Base-by-base conservation (phyloP, 179 eudicot genomes). In the Gypsophila paniculata region DNA sequence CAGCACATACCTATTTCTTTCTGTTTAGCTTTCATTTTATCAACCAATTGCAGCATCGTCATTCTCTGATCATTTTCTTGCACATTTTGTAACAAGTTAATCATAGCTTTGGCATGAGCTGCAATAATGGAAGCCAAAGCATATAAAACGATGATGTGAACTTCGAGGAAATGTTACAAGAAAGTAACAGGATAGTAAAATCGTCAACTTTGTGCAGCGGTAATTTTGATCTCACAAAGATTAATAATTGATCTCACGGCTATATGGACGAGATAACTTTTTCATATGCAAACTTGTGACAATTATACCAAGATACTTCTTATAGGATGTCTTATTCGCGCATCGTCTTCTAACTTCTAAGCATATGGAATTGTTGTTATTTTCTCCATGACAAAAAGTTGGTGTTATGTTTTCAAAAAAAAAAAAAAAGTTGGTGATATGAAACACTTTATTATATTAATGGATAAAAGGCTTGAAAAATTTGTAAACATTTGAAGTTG, bases 11-110 rank as follows among this genome's bases (percentile, higher is more conserved):
- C 94, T 83, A 79, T 69, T 55, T 78, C 85, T 85, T 87, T 91
- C 76, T 79, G 77, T 81, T 84, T 94, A 53, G 73, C 81, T 81
- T 88, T 94, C 94, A 94, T 74, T 79, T 88, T 94, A 81, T 91
- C 99, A 83, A 91, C 96, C 72, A 94, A 77, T 77, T 94, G 96
- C 85, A 91, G 81, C 88, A 94, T 78, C 42, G 99, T 94, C 69
- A 83, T 34, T 78, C 88, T 90, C 80, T 91, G 97, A 69, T 89
- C 97, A 78, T 74, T 87, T 70, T 82, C 96, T 76, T 82, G 90
- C 79, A 81, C 65, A 66, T 80, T 87, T 83, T 91, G 96, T 78
- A 94, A 74, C 66, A 89, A 60, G 62, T 85, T 83, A 77, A 94
- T 68, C 74, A 94, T 76, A 70, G 76, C 74, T 78, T 85, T 88